These are phyloP conservation scores for Mytilinidion resinicola DNA, from an alignment of 495 filamentous ascomycete genomes.

Conservation along the genomic window DNA sequence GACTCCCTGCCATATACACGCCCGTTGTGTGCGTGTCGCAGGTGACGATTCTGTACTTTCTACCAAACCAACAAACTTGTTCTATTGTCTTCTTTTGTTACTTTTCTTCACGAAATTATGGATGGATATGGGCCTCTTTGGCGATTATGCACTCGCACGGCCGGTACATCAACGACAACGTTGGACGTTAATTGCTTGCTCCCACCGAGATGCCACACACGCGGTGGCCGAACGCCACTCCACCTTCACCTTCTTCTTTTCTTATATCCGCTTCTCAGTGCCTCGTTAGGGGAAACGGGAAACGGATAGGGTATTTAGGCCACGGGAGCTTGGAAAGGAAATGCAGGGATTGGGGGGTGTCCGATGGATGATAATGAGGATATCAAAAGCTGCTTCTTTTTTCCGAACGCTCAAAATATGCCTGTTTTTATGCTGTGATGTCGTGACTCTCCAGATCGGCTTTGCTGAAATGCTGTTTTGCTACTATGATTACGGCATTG, in stretches of 20 bases:
- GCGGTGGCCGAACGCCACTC: too few relatives aligned
- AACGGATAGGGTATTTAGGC: slow-evolving; percentile 12
- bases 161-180: background rate
- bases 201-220: too few relatives aligned
- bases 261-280: background rate
- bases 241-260: background rate
- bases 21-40: slow-evolving; percentile 4
- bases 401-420: background rate
- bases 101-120: slow-evolving; percentile 16
- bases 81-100: slow-evolving; percentile 3
- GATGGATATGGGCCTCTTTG: slow-evolving; percentile 7
- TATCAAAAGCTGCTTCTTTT: slow-evolving; percentile 29
- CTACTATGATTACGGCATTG: too few relatives aligned
- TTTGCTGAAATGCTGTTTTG: background rate
- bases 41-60: slow-evolving; percentile 31
- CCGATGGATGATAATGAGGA: slow-evolving; percentile 29
- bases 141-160: background rate
- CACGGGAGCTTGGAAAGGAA: slow-evolving; percentile 3
- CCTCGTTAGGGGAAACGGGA: slow-evolving; percentile 11
- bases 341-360: background rate
- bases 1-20: slow-evolving; percentile 26
- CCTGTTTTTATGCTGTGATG: background rate
- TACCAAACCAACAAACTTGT: slow-evolving; percentile 3
- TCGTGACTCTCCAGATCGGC: background rate
- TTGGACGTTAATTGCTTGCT: too few relatives aligned